Percentiles rank a stretch among this genome's conserved stretches.
Conservation (phyloP, 1,139 yeast species). For the Nakaseomyces nivariensis region DNA sequence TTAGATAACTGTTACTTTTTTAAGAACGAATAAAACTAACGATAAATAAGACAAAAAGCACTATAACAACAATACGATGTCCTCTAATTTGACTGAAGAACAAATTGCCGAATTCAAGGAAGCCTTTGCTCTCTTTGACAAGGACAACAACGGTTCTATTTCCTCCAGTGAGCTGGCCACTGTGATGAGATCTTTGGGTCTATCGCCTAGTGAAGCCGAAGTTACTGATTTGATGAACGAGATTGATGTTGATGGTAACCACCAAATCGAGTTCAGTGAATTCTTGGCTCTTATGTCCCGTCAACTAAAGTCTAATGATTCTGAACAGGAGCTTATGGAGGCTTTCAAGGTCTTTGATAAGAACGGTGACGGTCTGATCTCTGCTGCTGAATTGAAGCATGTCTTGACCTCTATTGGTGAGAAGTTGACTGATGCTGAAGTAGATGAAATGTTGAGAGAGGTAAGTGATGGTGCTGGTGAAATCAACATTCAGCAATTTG, state of each 20-base stretch:
- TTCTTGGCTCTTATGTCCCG: constrained; percentile 67
- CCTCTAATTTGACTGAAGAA: constrained; percentile 86
- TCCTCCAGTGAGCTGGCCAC: constrained; percentile 94
- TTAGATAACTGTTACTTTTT: neutral
- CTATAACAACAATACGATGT: constrained; percentile 10
- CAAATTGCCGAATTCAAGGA: constrained; percentile 96
- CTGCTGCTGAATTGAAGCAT: constrained; percentile 92
- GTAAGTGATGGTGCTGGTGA: constrained; percentile 95
- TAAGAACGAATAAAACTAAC: too few relatives aligned
- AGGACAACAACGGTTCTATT: constrained; percentile 92
- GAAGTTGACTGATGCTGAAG: constrained; percentile 89
- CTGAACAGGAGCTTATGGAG: constrained; percentile 93
- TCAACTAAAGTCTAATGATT: constrained; percentile 91
- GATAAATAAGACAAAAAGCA: constrained; percentile 4
- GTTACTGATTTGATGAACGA: constrained; percentile 94
- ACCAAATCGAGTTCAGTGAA: constrained; percentile 86
- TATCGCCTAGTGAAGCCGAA: constrained; percentile 93
- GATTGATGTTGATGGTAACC: constrained; percentile 91
- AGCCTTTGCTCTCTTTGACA: constrained; percentile 93
- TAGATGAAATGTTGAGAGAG: constrained; percentile 91
- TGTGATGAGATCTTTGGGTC: constrained; percentile 96
- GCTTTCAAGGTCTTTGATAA: constrained; percentile 87
- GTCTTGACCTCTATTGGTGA: constrained; percentile 96
- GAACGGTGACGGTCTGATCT: constrained; percentile 93
- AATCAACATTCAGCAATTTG: constrained; percentile 92